Base-by-base conservation (phyloP, 2,329 filamentous ascomycete genomes). In the Lasiodiplodia hormozganensis region DNA sequence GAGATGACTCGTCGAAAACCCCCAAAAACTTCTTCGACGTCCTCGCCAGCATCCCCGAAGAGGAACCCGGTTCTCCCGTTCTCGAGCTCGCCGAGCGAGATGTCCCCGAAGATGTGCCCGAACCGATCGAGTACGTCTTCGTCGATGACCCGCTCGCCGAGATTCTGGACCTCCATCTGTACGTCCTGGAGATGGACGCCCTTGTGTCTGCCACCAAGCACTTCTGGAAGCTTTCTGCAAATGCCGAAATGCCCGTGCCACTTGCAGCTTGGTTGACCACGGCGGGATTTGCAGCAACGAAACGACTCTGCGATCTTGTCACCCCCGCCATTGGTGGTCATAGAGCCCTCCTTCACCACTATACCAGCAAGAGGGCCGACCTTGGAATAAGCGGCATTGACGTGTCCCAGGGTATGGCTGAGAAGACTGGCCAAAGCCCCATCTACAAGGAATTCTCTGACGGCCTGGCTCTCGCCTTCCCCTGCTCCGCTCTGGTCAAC, bases 211-310 rank as follows among this genome's bases (percentile, higher is more conserved):
- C 47, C 54, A 16, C 49, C 64, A 69, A 69, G 64, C 36, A 62
- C 1, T 51, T 47, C 12, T 67, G 68, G 68, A 62, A 54, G 34
- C 34, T 49, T 36, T 47, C 64, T 25, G 64, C 68, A 18, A 23
- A 56, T 7, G 68, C 47, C 3, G 10, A 14, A 1, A 8, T 62
- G 16, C 64, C 68, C 21, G 38, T 69, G 6, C 38, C 68, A 18
- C 34, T 69, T 25, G 68, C 68, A n/a, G 68, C 64, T 36, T 69
- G 68, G 68, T 40, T 69, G 8, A 69, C 68, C 31, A 56, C 47
- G 7, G 53, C 66, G 3, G 68, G 64, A 8, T 67, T 67, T 25
- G 23, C 49, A 4, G n/a, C 40, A 3, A n/a, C 43, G 36, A 54
- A 66, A 54, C 53, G 12, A 11, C 21, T 66, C 18, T 54, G n/a